Conservation (phyloP, 2,329 filamentous ascomycete genomes). For the Ramichloridium luteum region DNA sequence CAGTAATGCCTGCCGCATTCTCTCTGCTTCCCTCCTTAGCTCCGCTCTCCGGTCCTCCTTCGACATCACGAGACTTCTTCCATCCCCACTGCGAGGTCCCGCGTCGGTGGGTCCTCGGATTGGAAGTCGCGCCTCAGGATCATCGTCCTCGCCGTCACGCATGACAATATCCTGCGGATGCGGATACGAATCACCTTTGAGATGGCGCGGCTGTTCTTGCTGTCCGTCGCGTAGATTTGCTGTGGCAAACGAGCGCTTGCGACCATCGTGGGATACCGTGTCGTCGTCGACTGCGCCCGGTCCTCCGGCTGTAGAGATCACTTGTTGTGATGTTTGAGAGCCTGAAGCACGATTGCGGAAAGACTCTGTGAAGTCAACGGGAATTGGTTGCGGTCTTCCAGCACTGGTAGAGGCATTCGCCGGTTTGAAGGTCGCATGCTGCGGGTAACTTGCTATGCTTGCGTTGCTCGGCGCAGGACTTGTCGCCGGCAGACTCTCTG, state of each 20-base stretch:
- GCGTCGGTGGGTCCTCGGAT: slow-evolving; percentile 25
- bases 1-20: slow-evolving; percentile 59
- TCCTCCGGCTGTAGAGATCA: too few relatives aligned
- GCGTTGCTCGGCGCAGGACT: background rate
- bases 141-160: background rate
- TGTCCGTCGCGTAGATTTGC: slow-evolving; percentile 6
- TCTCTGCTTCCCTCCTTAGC: slow-evolving; percentile 60
- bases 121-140: slow-evolving; percentile 6
- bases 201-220: slow-evolving; percentile 1
- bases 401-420: background rate
- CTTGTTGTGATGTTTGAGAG: slow-evolving; percentile 19
- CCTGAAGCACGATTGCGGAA: slow-evolving; percentile 10
- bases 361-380: slow-evolving; percentile 27
- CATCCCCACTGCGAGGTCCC: slow-evolving; percentile 21
- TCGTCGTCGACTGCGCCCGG: slow-evolving; percentile 8
- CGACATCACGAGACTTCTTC: slow-evolving; percentile 36
- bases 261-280: too few relatives aligned
- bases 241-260: slow-evolving; percentile 52
- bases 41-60: slow-evolving; percentile 53
- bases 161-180: slow-evolving; percentile 13
- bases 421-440: background rate
- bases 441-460: too few relatives aligned
- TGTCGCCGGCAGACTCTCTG: background rate
- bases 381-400: slow-evolving; percentile 18
- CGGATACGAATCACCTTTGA: slow-evolving; percentile 7